Evolutionary conservation across 2,329 filamentous ascomycete genomes (phyloP), one percentile per base, ranked within the genome.

Genomic region (Sclerotinia minor): DNA sequence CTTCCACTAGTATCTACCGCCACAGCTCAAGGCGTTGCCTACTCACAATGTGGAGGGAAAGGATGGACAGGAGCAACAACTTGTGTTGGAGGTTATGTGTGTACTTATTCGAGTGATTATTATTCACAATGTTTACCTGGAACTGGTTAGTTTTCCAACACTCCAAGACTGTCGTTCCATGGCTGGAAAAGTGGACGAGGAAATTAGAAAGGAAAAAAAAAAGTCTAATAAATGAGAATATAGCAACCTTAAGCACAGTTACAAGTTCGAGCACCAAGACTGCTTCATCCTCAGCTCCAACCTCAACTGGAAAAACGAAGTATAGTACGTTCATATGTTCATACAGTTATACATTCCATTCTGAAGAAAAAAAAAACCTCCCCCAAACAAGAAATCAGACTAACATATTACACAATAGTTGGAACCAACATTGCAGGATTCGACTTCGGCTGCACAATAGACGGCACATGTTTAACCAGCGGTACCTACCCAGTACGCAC

Each of bases 381-480:
- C n/a, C 26, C 49, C 21, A 5, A 2, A 54, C n/a, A 19, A 35
- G 41, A 8, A 15, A 44, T 19, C 11, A 13, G 3, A 35, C 67
- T 63, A 69, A 64, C 55, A 13, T n/a, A 15, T 54, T 24, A 38
- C 17, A 75, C 57, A n/a, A 38, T 17, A 75, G 72, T 71, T 35
- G 74, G 73, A 52, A 67, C 73, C 15, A 75, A 76, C 35, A 72
- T 76, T 24, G 74, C 72, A 41, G 82, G 82, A 2, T 82, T 81
- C 66, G 82, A 83, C 68, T 83, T 83, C 69, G 80, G 81, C n/a
- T 81, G 80, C 69, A 71, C 70, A 17, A 82, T 79, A 5, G 76
- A 79, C 45, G 75, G 81, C 24, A 78, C 72, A 38, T 81, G 80
- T 73, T 75, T 75, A 26, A 65, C 77, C 13, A 73, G 72, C 1